Base-by-base conservation (phyloP, 768 basidiomycete species). In the Lepiota brunneoincarnata region DNA sequence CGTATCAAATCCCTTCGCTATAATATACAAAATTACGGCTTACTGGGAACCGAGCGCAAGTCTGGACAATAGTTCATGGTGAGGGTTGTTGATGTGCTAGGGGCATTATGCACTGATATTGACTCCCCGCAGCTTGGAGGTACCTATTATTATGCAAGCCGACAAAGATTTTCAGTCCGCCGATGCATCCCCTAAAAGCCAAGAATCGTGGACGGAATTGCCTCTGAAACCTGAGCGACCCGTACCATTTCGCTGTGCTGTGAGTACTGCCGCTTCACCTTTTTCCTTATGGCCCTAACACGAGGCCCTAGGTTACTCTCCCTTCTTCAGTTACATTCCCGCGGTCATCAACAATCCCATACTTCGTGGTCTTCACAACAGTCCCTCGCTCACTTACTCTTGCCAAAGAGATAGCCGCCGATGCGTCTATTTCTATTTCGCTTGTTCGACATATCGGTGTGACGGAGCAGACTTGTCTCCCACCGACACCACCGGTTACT, bases 351-450 rank as follows among this genome's bases (percentile, higher is more conserved):
- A 78, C 77, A n/a, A 78, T 90, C 56, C 81, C 87, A 11, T 89
- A 83, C 61, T 89, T 83, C 61, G 84, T 87, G 48, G 83, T 89
- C 24, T 89, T 89, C 68, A 80, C 81, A 9, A 88, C 88, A 26
- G 79, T 69, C 6, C 80, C 83, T 15, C 74, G 81, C 37, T 84
- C 82, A 15, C 66, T 73, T 1, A 58, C 67, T 10, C 69, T 89
- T 28, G 77, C 82, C 7, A 77, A 75, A 54, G 86, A 89, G 62
- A 86, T 89, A 34, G 82, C 86, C 6, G 62, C 84, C 3, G 87
- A 89, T 63, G 84, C 88, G 5, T 86, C 85, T 11, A 81, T 88
- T 28, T 79, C 79, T n/a, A 79, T 88, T 10, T 82, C 82, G 0
- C 73, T 90, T 21, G 64, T 83, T 57, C 84, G 85, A 34, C 79